Base-by-base conservation (phyloP, 257 asterid genomes). In the Lantana camara region DNA sequence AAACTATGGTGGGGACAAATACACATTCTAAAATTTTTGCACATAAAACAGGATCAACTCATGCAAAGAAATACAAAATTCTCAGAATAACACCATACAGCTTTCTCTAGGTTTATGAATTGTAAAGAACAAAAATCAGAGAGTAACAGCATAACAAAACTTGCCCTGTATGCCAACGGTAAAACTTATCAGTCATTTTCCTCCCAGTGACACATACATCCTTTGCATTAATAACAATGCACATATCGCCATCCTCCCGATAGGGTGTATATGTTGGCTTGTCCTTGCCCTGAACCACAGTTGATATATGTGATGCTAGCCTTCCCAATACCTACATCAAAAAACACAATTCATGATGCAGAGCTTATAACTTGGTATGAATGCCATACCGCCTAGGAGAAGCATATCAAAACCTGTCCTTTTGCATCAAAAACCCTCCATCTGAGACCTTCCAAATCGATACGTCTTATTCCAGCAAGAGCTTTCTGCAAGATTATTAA, bases 361-460 rank as follows among this genome's bases (percentile, higher is more conserved):
- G 20, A 67, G 19, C 47, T 51, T 40, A 50, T 12, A 57, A 57
- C 42, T 40, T 45, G 23, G n/a, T n/a, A 15, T 9, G 38, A 23
- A 10, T 16, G 8, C 38, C 22, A 63, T 22, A 55, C 29, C 32
- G 51, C 7, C 22, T 19, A 9, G 14, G 30, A 40, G 19, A 22
- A 32, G 21, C 7, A 40, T 29, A 48, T 64, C 12, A 50, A 60
- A 65, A 93, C 97, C 99, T 90, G 95, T 72, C 96, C 99, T 64
- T 90, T 85, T 19, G 97, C 99, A 78, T 93, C 97, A 60, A 93
- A 93, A 46, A 90, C 85, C 73, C 95, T 93, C 99, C 99, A 93
- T 69, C 87, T 81, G 72, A 93, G 70, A 62, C 99, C 99, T 54
- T 90, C 99, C 80, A 90, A 73, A 66, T 87, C 65, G 49, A 90